phyloP scores from a whole-genome alignment of 2,329 filamentous ascomycete species.

The Sphaerulina populicola region DNA sequence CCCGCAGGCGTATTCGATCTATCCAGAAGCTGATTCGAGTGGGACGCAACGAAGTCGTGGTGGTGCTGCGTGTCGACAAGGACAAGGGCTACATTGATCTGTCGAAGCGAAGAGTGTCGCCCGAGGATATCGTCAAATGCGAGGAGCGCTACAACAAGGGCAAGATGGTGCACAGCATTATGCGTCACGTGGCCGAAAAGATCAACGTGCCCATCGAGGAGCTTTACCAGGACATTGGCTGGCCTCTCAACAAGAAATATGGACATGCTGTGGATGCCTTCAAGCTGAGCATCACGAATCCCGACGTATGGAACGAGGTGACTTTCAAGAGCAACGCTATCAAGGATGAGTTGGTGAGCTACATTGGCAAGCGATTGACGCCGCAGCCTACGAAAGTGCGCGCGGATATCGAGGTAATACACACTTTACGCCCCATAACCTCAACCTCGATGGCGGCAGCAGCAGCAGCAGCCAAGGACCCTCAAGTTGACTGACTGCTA shows the following conservation, averaged over 20 bases:
- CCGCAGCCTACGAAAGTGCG: conserved; percentile 98
- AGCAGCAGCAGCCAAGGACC: background rate
- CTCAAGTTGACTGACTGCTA: background rate
- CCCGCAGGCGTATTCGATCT: conserved; percentile 92
- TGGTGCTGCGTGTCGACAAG: conserved; percentile 97
- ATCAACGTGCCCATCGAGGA: conserved; percentile 87
- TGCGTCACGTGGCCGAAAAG: conserved; percentile 98
- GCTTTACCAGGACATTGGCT: conserved; percentile 88
- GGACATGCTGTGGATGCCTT: conserved; percentile 96
- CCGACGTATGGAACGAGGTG: conserved; percentile 91
- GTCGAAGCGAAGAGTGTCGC: conserved; percentile 93
- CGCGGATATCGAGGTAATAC: conserved; percentile 72
- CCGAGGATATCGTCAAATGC: conserved; percentile 96
- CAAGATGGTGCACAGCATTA: conserved; percentile 98
- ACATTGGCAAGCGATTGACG: conserved; percentile 94
- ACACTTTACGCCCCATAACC: background rate
- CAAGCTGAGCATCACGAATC: conserved; percentile 98
- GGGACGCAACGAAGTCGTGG: conserved; percentile 95
- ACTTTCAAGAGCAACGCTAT: conserved; percentile 78
- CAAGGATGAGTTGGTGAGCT: conserved; percentile 81
- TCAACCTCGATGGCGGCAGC: no score
- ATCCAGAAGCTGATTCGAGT: conserved; percentile 99
- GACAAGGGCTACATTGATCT: conserved; percentile 99
- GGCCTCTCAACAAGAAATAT: conserved; percentile 96
- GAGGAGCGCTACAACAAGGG: conserved; percentile 99